Percentiles rank a stretch among this genome's conserved stretches.
Evolutionary conservation across 495 filamentous ascomycete species (phyloP).

Genomic region (Neurospora pannonica): DNA sequence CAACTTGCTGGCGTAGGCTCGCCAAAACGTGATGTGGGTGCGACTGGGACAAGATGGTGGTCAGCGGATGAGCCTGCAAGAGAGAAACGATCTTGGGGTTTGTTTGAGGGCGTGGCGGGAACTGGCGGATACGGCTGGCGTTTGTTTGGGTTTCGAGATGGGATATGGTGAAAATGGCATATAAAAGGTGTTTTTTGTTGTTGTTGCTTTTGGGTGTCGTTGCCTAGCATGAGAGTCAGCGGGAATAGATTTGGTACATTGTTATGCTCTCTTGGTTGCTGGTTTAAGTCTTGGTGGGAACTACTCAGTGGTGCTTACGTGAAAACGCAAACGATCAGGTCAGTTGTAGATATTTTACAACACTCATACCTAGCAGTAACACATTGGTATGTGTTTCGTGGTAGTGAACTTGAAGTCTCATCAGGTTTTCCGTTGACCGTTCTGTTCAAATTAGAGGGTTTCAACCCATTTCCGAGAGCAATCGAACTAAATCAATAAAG

Average conservation of each 20-base stretch:
- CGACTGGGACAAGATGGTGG: background rate
- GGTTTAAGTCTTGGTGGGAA: background rate
- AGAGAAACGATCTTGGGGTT: background rate
- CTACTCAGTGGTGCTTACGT: background rate
- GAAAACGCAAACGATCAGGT: background rate
- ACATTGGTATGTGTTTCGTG: background rate
- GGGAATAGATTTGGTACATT: background rate
- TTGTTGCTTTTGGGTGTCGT: background rate
- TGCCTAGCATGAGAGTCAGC: background rate
- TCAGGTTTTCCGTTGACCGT: background rate
- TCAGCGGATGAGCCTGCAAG: background rate
- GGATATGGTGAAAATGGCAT: background rate
- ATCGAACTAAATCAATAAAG: background rate
- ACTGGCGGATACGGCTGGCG: background rate
- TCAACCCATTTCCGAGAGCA: background rate
- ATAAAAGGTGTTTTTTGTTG: background rate
- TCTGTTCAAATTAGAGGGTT: background rate
- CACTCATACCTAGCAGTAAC: background rate
- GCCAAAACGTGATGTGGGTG: background rate
- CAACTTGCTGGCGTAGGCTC: slow-evolving; percentile 32
- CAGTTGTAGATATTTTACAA: background rate
- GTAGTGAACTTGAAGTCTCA: background rate
- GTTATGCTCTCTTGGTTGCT: background rate
- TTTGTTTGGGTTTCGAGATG: background rate
- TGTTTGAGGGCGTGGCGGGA: background rate